These are phyloP conservation scores for Penicillium palitans DNA, from an alignment of 2,329 filamentous ascomycete genomes.

Conservation along the genomic window DNA sequence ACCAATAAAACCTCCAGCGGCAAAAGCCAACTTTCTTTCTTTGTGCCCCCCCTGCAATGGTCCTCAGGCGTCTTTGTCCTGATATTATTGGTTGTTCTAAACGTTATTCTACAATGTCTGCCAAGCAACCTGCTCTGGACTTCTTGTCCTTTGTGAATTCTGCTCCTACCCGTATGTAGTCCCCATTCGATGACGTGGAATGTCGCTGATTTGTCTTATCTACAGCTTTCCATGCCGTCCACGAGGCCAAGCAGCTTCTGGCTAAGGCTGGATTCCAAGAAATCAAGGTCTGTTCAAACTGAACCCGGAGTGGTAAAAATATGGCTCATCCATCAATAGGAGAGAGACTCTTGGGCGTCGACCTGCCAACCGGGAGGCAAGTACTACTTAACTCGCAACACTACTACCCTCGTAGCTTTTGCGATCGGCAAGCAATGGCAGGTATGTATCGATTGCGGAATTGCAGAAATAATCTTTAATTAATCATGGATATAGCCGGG, in stretches of 20 bases:
- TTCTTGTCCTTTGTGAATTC: slow-evolving; percentile 93
- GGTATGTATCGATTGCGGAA: slow-evolving; percentile 30
- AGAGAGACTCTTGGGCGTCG: slow-evolving; percentile 84
- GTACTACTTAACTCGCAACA: slow-evolving; percentile 94
- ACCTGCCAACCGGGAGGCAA: slow-evolving; percentile 82
- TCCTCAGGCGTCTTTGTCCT: slow-evolving; percentile 13
- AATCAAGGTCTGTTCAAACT: slow-evolving; percentile 61
- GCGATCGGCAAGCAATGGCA: slow-evolving; percentile 88
- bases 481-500: slow-evolving; percentile 57
- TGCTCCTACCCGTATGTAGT: slow-evolving; percentile 78
- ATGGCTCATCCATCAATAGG: slow-evolving; percentile 45
- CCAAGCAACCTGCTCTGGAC: slow-evolving; percentile 63
- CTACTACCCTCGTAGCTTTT: slow-evolving; percentile 88
- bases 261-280: slow-evolving; percentile 80
- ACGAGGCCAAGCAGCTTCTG: slow-evolving; percentile 72
- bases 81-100: slow-evolving; percentile 16
- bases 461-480: neutral
- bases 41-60: slow-evolving; percentile 6
- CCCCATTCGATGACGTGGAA: slow-evolving; percentile 1
- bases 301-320: neutral
- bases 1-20: neutral
- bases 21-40: slow-evolving; percentile 6
- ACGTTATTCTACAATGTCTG: slow-evolving; percentile 32
- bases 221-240: slow-evolving; percentile 89
- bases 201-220: slow-evolving; percentile 10